Percentiles rank a stretch among this genome's conserved stretches.
phyloP scores from a whole-genome alignment of 371 early-diverging fungal species.

The Nosema muscidifuracis region DNA sequence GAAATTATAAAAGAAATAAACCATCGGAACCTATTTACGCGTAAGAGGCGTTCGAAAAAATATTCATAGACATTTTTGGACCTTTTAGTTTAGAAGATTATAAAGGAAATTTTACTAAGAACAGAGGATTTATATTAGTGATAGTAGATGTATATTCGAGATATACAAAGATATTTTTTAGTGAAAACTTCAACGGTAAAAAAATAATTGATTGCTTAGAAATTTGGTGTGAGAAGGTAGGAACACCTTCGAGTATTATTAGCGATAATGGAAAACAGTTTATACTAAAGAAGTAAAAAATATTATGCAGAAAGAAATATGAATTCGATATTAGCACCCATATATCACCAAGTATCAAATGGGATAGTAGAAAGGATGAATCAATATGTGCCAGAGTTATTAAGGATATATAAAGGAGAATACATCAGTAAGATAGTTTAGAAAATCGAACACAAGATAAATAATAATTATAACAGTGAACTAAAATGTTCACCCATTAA shows the following conservation, averaged over 20 bases:
- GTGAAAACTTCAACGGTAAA: neutral
- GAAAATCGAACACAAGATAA: neutral
- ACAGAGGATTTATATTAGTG: neutral
- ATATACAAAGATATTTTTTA: conserved; percentile 11
- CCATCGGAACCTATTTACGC: neutral
- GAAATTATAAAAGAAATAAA: neutral
- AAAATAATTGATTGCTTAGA: neutral
- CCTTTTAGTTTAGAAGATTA: neutral
- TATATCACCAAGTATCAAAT: neutral
- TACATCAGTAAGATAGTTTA: neutral
- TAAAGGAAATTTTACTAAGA: neutral
- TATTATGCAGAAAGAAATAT: neutral
- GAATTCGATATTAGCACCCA: neutral
- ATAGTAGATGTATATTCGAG: conserved; percentile 2
- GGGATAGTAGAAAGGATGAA: conserved; percentile 2
- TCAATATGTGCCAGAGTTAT: neutral
- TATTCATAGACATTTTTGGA: neutral
- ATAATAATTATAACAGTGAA: neutral
- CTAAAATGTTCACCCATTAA: neutral
- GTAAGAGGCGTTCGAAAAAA: neutral
- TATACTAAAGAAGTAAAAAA: neutral
- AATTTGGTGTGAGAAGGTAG: neutral
- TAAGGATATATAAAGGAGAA: neutral
- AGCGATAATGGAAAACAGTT: conserved; percentile 4
- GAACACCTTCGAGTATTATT: neutral